These are phyloP conservation scores for Athelia sp. DNA, from an alignment of 1,284 basidiomycete species.

Conservation along the genomic window DNA sequence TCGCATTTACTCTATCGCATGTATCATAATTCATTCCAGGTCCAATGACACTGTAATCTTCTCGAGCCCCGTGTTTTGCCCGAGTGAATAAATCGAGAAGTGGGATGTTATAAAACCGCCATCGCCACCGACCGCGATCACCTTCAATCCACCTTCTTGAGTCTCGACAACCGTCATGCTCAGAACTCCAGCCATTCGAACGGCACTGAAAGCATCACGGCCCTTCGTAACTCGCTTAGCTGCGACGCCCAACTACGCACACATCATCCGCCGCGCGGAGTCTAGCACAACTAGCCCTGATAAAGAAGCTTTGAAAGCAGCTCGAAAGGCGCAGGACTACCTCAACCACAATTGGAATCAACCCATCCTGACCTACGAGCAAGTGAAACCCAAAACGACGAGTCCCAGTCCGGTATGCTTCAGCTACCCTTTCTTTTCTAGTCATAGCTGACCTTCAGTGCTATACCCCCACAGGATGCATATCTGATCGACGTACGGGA, in stretches of 20 bases:
- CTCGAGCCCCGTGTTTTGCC: no score
- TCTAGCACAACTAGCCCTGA: neutral
- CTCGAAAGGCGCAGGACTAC: neutral
- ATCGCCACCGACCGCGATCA: no score
- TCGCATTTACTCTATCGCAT: no score
- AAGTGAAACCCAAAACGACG: constrained; percentile 73
- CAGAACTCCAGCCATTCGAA: neutral
- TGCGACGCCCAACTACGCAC: neutral
- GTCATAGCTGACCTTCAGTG: neutral
- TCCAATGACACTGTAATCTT: no score
- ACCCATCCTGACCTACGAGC: neutral
- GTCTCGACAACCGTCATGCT: neutral
- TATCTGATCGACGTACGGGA: constrained; percentile 93
- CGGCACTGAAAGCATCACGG: neutral
- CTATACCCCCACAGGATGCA: constrained; percentile 53
- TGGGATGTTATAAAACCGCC: no score
- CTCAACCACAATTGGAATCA: neutral
- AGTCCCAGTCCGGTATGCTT: constrained; percentile 74
- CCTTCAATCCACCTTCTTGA: no score
- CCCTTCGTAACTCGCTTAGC: neutral
- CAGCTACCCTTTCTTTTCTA: neutral
- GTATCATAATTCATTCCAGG: no score
- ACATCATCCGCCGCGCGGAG: neutral
- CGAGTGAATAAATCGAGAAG: no score
- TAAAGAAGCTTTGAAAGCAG: neutral